Evolutionary conservation across 768 basidiomycete genomes (phyloP).

Genomic region (Rhizopogon salebrosus): DNA sequence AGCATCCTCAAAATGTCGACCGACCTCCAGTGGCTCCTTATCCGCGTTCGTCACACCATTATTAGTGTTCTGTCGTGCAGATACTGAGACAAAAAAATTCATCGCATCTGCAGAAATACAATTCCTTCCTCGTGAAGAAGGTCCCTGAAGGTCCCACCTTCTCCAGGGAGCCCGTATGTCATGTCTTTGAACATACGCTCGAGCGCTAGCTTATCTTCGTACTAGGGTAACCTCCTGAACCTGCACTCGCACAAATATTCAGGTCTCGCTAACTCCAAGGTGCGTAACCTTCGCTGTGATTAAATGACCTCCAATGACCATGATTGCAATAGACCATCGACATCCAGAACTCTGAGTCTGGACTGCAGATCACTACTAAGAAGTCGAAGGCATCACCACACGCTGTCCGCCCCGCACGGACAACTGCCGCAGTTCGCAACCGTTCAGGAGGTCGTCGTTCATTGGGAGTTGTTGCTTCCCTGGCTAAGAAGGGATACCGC

Average conservation of each 20-base stretch:
- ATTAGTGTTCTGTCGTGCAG: not conserved
- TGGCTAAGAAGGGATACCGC: constrained; percentile 67
- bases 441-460: constrained; percentile 71
- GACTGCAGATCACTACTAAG: constrained; percentile 57
- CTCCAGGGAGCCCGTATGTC: constrained; percentile 77
- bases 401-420: constrained; percentile 43
- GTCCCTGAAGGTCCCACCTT: constrained; percentile 69
- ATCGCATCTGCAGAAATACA: constrained; percentile 53
- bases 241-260: constrained; percentile 92
- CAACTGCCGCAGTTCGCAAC: constrained; percentile 53
- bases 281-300: constrained; percentile 19
- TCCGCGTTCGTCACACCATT: constrained; percentile 58
- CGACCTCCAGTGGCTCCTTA: constrained; percentile 92
- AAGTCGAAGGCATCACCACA: constrained; percentile 55
- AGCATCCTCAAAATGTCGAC: constrained; percentile 58
- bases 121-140: constrained; percentile 83
- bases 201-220: constrained; percentile 5
- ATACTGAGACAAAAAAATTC: not conserved
- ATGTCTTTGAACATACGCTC: not conserved
- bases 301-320: not conserved
- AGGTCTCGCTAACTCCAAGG: constrained; percentile 82
- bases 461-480: constrained; percentile 54
- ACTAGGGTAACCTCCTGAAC: constrained; percentile 80
- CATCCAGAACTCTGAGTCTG: constrained; percentile 49
- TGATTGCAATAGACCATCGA: constrained; percentile 50